Conservation (phyloP, 177 flowering plant genomes). For the Vitis hybrid region DNA sequence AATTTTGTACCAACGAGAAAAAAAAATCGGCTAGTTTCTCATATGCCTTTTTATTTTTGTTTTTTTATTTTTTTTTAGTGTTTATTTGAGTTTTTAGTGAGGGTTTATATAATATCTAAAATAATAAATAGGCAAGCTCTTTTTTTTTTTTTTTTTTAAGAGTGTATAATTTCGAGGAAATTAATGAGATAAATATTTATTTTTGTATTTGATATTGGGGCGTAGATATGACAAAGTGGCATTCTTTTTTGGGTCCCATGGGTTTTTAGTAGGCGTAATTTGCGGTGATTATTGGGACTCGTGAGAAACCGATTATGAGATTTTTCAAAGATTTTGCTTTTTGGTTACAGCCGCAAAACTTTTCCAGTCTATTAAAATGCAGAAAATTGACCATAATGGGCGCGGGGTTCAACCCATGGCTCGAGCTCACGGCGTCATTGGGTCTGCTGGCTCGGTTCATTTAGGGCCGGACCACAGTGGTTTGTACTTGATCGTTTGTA, state of each 20-base stretch:
- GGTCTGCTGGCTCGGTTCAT: too few species aligned
- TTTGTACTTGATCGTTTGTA: too few species aligned
- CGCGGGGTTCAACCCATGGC: too few species aligned
- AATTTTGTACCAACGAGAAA: conserved; percentile 27
- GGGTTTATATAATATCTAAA: not conserved
- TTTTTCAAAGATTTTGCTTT: too few species aligned
- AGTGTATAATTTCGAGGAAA: conserved; percentile 1
- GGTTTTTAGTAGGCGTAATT: conserved; percentile 17
- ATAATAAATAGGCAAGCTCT: not conserved
- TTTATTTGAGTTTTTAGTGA: not conserved
- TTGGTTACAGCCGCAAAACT: too few species aligned
- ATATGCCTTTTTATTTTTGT: not conserved
- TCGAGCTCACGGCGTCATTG: too few species aligned
- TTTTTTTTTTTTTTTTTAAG: not conserved
- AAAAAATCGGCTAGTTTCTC: conserved; percentile 3
- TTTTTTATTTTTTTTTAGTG: not conserved
- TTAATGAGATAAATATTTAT: not conserved
- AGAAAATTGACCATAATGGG: too few species aligned
- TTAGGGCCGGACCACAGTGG: too few species aligned
- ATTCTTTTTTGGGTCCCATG: conserved; percentile 14
- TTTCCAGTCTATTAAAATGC: too few species aligned
- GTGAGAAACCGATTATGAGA: too few species aligned
- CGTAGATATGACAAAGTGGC: conserved; percentile 14
- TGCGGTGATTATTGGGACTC: conserved; percentile 8
- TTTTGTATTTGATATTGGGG: not conserved